phyloP scores from a whole-genome alignment of 257 asterid genomes.

The Rubia yunnanensis region DNA sequence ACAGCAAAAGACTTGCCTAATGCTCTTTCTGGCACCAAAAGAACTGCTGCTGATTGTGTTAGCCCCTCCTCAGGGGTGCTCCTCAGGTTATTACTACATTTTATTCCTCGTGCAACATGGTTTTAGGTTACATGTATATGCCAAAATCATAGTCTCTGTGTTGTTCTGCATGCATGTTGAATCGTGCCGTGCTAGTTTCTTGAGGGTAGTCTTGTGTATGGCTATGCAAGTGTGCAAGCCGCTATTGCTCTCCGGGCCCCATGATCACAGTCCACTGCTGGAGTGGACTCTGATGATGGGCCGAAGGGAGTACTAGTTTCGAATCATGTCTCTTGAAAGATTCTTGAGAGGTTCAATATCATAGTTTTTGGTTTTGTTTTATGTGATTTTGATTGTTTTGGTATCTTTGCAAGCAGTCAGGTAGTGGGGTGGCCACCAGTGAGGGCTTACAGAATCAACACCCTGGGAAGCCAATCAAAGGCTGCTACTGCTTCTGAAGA shows the following conservation, averaged over 20 bases:
- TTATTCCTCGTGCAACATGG: not conserved
- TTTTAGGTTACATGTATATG: no score
- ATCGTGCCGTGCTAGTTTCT: no score
- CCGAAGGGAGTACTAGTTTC: no score
- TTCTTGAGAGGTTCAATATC: no score
- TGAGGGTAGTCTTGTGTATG: no score
- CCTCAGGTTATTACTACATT: slow-evolving; percentile 33
- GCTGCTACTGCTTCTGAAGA: slow-evolving; percentile 37
- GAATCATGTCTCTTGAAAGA: not conserved
- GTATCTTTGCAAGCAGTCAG: slow-evolving; percentile 44
- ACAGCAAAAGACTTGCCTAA: slow-evolving; percentile 78
- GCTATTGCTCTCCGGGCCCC: no score
- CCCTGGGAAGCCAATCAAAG: slow-evolving; percentile 57
- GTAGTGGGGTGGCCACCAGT: slow-evolving; percentile 98
- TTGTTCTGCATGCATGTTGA: no score
- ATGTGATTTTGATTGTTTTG: not conserved
- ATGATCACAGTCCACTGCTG: no score
- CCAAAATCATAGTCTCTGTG: no score
- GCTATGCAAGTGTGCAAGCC: no score
- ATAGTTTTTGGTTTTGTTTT: not conserved
- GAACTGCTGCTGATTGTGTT: slow-evolving; percentile 31
- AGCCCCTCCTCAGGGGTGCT: slow-evolving; percentile 27
- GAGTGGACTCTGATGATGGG: no score
- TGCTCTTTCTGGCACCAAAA: slow-evolving; percentile 32
- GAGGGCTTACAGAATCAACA: slow-evolving; percentile 64